Conservation (phyloP, 2,329 filamentous ascomycete species). For the Clarireedia monteithiana region DNA sequence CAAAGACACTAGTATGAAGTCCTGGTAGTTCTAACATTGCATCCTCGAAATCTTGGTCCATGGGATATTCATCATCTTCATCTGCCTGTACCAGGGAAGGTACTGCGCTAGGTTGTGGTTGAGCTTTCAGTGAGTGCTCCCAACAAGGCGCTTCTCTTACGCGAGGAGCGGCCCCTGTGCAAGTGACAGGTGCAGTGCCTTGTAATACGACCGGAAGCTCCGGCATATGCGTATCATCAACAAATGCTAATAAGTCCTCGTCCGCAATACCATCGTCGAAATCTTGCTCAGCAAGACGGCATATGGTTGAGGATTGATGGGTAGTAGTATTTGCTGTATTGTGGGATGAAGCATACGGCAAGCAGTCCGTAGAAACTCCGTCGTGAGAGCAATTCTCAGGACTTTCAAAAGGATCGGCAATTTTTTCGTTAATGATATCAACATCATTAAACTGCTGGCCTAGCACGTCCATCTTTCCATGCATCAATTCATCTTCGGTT, state of each 20-base stretch:
- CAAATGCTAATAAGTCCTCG: slow-evolving; percentile 19
- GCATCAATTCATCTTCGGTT: too few species aligned
- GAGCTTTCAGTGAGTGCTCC: neutral
- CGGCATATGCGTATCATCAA: neutral
- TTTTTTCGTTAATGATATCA: too few species aligned
- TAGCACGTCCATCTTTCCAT: too few species aligned
- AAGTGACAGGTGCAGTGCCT: neutral
- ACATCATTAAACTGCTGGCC: too few species aligned
- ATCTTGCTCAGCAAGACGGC: slow-evolving; percentile 9
- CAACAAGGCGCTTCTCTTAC: neutral
- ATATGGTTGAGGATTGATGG: neutral
- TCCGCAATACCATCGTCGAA: slow-evolving; percentile 24
- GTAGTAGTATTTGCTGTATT: neutral
- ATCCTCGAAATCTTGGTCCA: slow-evolving; percentile 22
- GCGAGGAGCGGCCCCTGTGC: neutral
- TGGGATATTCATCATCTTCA: slow-evolving; percentile 21
- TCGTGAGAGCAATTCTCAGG: too few species aligned
- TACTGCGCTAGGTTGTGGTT: neutral
- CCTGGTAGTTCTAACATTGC: slow-evolving; percentile 21
- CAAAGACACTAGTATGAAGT: slow-evolving; percentile 7
- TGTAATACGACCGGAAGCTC: neutral
- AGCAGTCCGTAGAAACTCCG: too few species aligned
- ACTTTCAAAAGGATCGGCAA: too few species aligned
- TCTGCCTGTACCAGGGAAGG: neutral
- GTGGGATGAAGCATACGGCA: too few species aligned